Percentiles rank a stretch among this genome's conserved stretches.
These are phyloP conservation scores for Boletus rubescentipes DNA, from an alignment of 768 basidiomycete genomes.

Conservation along the genomic window DNA sequence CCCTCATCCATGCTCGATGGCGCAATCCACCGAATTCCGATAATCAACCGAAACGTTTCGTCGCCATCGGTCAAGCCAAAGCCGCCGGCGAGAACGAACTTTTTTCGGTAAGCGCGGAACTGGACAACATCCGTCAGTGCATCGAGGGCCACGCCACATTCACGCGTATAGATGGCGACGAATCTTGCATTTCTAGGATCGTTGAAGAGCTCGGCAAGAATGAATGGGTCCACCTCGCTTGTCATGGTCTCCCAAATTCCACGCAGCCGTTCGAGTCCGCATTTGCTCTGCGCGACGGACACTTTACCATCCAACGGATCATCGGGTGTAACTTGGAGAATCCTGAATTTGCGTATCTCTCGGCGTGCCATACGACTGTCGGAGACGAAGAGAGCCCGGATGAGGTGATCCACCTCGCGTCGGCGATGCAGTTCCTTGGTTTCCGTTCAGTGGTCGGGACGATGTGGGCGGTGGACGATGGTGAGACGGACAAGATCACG, in stretches of 20 bases:
- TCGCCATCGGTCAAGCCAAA: not conserved
- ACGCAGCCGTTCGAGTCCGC: slow-evolving; percentile 17
- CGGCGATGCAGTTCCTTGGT: not conserved
- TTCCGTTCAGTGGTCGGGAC: slow-evolving; percentile 1
- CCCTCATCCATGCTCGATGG: slow-evolving; percentile 5
- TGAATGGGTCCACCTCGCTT: slow-evolving; percentile 27
- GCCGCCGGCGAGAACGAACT: slow-evolving; percentile 1
- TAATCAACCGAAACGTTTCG: not conserved
- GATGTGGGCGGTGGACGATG: slow-evolving; percentile 2
- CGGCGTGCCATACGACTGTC: slow-evolving; percentile 16
- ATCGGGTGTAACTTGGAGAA: not conserved
- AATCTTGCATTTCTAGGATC: not conserved
- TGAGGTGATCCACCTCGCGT: slow-evolving; percentile 1
- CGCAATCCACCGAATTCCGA: not conserved
- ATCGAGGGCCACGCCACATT: not conserved
- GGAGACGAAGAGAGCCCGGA: slow-evolving; percentile 10
- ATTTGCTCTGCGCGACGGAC: slow-evolving; percentile 12
- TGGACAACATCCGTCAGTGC: not conserved
- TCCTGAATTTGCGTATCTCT: slow-evolving; percentile 21
- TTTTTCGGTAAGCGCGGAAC: not conserved
- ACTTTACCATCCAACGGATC: slow-evolving; percentile 10
- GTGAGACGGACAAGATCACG: not conserved
- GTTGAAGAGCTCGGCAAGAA: not conserved
- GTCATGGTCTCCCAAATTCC: slow-evolving; percentile 19
- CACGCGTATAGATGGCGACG: not conserved